A percentile compares a stretch with the other conserved stretches of the same genome.
Evolutionary conservation across 371 early-diverging fungal species (phyloP).

Genomic region (Mucor lusitanicus): DNA sequence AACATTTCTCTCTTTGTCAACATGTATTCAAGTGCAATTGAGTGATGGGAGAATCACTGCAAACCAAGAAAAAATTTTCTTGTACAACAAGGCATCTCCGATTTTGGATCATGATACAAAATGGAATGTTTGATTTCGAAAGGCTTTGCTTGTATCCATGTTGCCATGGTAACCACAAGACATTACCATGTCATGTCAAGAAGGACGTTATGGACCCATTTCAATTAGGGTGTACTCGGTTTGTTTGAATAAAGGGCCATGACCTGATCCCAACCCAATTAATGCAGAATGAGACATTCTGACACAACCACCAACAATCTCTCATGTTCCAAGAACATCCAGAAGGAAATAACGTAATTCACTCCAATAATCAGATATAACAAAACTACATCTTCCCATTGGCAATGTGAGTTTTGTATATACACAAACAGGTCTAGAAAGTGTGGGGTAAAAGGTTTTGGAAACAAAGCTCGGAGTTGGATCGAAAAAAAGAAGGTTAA

Average conservation of each 20-base stretch:
- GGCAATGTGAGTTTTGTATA: not conserved
- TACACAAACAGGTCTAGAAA: not conserved
- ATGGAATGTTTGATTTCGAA: not conserved
- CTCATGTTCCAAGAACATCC: not conserved
- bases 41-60: constrained; percentile 1
- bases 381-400: not conserved
- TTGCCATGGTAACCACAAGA: not conserved
- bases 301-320: not conserved
- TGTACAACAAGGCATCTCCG: not conserved
- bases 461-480: not conserved
- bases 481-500: not conserved
- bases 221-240: not conserved
- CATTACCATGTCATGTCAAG: not conserved
- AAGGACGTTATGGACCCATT: not conserved
- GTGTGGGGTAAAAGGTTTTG: not conserved
- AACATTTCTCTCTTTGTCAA: too few species aligned
- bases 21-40: not conserved
- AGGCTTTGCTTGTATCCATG: not conserved
- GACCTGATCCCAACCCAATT: not conserved
- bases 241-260: not conserved
- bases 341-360: not conserved
- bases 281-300: not conserved
- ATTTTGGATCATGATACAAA: not conserved
- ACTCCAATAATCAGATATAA: not conserved
- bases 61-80: not conserved